Percentiles rank a stretch among this genome's conserved stretches.
phyloP scores from a whole-genome alignment of 257 asterid genomes.

The Fraxinus quadrangulata region DNA sequence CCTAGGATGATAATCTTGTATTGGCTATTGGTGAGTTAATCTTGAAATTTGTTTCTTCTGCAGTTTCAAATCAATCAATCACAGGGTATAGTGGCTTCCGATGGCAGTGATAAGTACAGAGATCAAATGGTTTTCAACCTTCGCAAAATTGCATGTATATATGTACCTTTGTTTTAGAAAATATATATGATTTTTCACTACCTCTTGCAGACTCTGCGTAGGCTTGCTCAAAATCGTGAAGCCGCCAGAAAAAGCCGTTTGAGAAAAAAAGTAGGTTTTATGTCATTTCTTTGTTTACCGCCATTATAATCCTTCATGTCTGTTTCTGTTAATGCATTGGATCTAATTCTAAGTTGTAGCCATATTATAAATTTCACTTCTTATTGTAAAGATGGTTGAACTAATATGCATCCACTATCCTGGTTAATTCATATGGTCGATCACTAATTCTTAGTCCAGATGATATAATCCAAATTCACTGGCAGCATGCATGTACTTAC shows the following conservation, averaged over 20 bases:
- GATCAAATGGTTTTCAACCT: conserved; percentile 75
- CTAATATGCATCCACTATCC: not conserved
- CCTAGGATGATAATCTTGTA: not conserved
- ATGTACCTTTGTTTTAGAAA: not conserved
- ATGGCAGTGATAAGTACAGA: conserved; percentile 93
- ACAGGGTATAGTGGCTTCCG: conserved; percentile 61
- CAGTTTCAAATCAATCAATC: conserved; percentile 66
- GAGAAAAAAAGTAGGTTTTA: conserved; percentile 67
- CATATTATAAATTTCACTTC: conserved; percentile 15
- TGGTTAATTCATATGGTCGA: too few species aligned
- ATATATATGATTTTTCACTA: conserved; percentile 26
- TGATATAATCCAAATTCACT: not conserved
- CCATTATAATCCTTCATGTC: conserved; percentile 14
- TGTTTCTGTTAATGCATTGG: conserved; percentile 2
- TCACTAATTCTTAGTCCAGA: not conserved
- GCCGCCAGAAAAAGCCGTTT: conserved; percentile 97
- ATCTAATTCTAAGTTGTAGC: not conserved
- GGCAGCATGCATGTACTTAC: not conserved
- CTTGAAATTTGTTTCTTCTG: conserved; percentile 28
- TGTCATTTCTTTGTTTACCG: not conserved
- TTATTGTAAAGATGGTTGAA: not conserved
- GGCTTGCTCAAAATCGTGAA: conserved; percentile 99
- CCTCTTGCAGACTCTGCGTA: conserved; percentile 60
- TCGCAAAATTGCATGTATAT: conserved; percentile 15
- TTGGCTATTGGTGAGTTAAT: conserved; percentile 18